Evolutionary conservation across 148 eudicot species (phyloP).

Genomic region (Camellia japonica): DNA sequence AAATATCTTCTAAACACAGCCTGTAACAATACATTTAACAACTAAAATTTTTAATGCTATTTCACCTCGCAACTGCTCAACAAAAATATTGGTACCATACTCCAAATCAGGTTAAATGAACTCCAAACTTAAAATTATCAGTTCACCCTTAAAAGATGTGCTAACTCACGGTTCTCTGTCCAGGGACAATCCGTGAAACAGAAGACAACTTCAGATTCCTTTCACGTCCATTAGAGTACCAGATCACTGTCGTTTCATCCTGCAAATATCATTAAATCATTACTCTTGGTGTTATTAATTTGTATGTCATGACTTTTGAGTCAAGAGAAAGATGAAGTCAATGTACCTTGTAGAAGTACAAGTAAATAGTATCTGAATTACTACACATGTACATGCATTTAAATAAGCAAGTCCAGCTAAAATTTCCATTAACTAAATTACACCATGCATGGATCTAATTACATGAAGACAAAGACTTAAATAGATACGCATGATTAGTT

Average conservation of each 20-base stretch:
- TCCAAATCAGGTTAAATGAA: slow-evolving; percentile 4
- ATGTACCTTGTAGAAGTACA: background rate
- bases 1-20: slow-evolving; percentile 74
- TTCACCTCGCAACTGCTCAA: background rate
- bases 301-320: background rate
- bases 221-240: slow-evolving; percentile 84
- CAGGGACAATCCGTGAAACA: slow-evolving; percentile 68
- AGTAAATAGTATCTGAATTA: background rate
- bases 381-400: background rate
- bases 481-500: no score
- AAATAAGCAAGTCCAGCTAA: background rate
- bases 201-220: slow-evolving; percentile 65
- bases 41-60: background rate
- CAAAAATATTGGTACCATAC: background rate
- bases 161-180: slow-evolving; percentile 96
- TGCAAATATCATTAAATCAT: slow-evolving; percentile 27
- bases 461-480: no score
- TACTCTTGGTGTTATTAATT: background rate
- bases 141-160: slow-evolving; percentile 12
- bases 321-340: background rate
- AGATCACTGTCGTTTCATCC: slow-evolving; percentile 81
- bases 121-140: background rate
- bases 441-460: no score
- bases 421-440: background rate
- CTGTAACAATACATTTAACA: slow-evolving; percentile 33